Evolutionary conservation across 805 yeast species (phyloP).

Genomic region (Teunomyces aglyptinius): DNA sequence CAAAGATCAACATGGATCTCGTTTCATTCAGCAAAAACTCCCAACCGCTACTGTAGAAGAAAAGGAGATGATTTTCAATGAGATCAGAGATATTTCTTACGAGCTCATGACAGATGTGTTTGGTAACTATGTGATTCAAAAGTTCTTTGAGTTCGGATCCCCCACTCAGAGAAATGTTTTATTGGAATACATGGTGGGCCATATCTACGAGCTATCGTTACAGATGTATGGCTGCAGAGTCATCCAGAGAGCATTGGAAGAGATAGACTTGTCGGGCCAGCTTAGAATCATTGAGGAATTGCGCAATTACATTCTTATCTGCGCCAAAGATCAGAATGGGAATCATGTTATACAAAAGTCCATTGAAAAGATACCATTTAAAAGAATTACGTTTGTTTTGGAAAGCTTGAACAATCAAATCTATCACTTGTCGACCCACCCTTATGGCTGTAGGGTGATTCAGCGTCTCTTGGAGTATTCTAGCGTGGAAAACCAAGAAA

Average conservation of each 20-base stretch:
- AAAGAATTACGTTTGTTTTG: slow-evolving; percentile 65
- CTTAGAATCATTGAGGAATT: slow-evolving; percentile 69
- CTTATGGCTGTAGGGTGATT: slow-evolving; percentile 96
- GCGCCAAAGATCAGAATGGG: slow-evolving; percentile 89
- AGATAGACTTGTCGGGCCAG: slow-evolving; percentile 62
- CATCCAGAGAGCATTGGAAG: slow-evolving; percentile 89
- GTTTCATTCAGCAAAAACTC: slow-evolving; percentile 90
- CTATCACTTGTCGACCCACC: slow-evolving; percentile 87
- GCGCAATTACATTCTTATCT: slow-evolving; percentile 56
- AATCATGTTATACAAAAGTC: slow-evolving; percentile 97
- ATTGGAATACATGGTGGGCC: slow-evolving; percentile 69
- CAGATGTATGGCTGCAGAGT: slow-evolving; percentile 99
- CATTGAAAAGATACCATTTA: slow-evolving; percentile 80
- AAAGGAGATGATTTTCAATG: slow-evolving; percentile 79
- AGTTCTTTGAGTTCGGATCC: slow-evolving; percentile 82
- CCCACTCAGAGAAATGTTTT: slow-evolving; percentile 65
- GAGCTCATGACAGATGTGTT: slow-evolving; percentile 94
- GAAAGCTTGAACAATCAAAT: slow-evolving; percentile 68
- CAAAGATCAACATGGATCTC: slow-evolving; percentile 95
- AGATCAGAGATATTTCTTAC: slow-evolving; percentile 69
- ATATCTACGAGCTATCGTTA: slow-evolving; percentile 69
- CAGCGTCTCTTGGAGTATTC: slow-evolving; percentile 89
- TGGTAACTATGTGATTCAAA: slow-evolving; percentile 96
- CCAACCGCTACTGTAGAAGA: slow-evolving; percentile 63
- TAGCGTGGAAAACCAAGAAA: slow-evolving; percentile 57